Evolutionary conservation across 495 filamentous ascomycete genomes (phyloP).

Genomic region (Saxophila tyrrhenica): DNA sequence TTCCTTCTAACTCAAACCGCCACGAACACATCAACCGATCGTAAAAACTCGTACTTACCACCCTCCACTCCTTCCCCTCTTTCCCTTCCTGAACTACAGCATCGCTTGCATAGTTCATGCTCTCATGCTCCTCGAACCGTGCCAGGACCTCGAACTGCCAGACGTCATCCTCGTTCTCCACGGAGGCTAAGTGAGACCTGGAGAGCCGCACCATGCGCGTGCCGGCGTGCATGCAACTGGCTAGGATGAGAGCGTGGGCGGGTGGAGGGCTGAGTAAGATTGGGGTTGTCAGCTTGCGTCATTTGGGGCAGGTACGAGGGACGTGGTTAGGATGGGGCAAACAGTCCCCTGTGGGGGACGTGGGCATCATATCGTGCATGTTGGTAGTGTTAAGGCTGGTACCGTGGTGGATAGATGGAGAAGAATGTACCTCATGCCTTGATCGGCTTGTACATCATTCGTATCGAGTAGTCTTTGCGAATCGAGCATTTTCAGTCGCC

Average conservation of each 20-base stretch:
- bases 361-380: too few relatives aligned
- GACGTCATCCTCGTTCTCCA: constrained; percentile 21
- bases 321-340: too few relatives aligned
- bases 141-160: constrained; percentile 58
- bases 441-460: background rate
- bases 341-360: too few relatives aligned
- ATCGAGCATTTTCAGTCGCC: constrained; percentile 55
- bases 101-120: constrained; percentile 92
- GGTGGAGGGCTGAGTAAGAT: background rate
- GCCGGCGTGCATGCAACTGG: constrained; percentile 90
- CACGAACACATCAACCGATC: constrained; percentile 74
- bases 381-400: too few relatives aligned
- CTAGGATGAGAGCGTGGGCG: constrained; percentile 57
- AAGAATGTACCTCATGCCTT: background rate
- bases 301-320: background rate
- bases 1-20: constrained; percentile 26
- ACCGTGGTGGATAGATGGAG: background rate
- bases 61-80: constrained; percentile 10
- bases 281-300: background rate
- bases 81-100: constrained; percentile 17
- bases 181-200: background rate
- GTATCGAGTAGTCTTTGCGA: constrained; percentile 4
- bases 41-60: constrained; percentile 74
- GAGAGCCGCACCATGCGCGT: constrained; percentile 52
- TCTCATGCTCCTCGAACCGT: constrained; percentile 75